Base-by-base conservation (phyloP, 371 early-diverging fungal genomes). In the Coemansia sp. region DNA sequence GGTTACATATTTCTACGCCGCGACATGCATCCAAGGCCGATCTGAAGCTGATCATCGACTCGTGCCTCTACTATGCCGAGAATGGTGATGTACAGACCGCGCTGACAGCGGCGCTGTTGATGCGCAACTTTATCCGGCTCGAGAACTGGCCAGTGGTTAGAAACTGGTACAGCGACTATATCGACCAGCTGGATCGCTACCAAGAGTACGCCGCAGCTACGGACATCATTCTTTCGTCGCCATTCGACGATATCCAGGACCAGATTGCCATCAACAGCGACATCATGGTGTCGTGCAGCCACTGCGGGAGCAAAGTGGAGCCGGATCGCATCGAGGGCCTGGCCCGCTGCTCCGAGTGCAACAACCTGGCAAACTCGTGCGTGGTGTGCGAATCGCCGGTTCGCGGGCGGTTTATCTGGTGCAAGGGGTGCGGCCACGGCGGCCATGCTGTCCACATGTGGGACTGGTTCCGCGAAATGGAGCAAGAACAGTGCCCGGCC, bases 391-490 rank as follows among this genome's bases (percentile, higher is more conserved):
- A 69, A 45, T 41, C 54, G 62, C 75, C 78, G 0, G 67, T 79
- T 13, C 36, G 26, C 7, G 75, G 78, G 20, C 47, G 65, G 11
- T 75, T 56, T 39, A 43, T 80, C 6, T 80, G 80, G 80, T 80
- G 80, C 52, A 78, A 72, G 14, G 70, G 75, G 2, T 80, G 80
- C 31, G 76, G 81, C 11, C 80, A 80, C 47, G 80, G 80, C n/a
- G 80, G 80, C 5, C 80, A 80, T 52, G 50, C 65, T 1, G 62
- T 65, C 20, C 80, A 80, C 41, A 63, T 80, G 30, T 26, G 31
- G 5, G 57, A 60, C 30, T 80, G 80, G 80, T 80, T 78, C 41
- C 54, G 53, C 7, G 57, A 34, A 8, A 40, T 53, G 16, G 45
- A 55, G n/a, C 68, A 80, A 34, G 41, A 36, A 4, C 16, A 14